Base-by-base conservation (phyloP, 768 basidiomycete species). In the Chalciporus piperatus region DNA sequence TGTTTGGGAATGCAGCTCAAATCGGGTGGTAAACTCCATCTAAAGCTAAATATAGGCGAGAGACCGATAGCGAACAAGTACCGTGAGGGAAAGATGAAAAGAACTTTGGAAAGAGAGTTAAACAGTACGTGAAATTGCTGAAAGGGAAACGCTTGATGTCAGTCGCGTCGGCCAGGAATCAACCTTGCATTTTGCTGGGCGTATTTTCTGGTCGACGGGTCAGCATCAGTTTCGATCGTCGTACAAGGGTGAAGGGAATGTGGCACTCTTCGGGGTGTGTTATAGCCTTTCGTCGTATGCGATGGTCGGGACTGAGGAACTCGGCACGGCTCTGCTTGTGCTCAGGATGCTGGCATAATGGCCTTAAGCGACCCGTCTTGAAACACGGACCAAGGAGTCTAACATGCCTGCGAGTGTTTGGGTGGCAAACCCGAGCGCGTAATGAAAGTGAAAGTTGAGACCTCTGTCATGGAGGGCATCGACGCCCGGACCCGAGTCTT, bases 351-450 rank as follows among this genome's bases (percentile, higher is more conserved):
- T 84, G 83, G 78, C 81, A 74, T 80, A 83, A 84, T 84, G 81
- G 82, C 81, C 80, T 83, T 83, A 80, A 84, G 76, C 80, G 80
- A 82, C 81, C 83, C 81, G 81, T 85, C 83, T 84, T 85, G 83
- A 84, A 84, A 85, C 83, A 84, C 80, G 82, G 84, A 85, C 84
- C 82, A 85, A 87, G 84, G 83, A 87, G 84, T 85, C 83, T 82
- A 86, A 84, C 85, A 82, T 83, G 78, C 80, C 72, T 80, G 83
- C 83, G 80, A 86, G 84, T 86, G 76, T 84, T 83, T 76, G 81
- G 82, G 82, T 80, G 80, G 72, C 71, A 83, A 84, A 84, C 82
- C 75, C 79, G 70, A 70, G 74, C 71, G 81, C 79, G 77, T 61
- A 84, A 83, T 79, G 78, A 84, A 84, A 84, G 82, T 83, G 78